These are phyloP conservation scores for Rhizophagus sp. DNA, from an alignment of 192 early-diverging fungal genomes.

Conservation along the genomic window DNA sequence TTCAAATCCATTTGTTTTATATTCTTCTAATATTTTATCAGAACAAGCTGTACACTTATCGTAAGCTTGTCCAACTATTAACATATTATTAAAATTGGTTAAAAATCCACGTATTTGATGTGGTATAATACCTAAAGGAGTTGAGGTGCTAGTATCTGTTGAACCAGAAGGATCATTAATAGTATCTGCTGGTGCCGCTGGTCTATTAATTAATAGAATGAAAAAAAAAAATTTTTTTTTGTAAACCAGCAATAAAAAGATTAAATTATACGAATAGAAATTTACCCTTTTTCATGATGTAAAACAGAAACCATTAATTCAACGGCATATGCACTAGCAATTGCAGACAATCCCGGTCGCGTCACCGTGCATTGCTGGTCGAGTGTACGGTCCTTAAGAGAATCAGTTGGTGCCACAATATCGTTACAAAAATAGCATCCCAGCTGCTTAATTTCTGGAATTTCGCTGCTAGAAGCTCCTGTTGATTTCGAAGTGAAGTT, in stretches of 20 bases:
- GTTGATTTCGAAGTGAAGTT: conserved; percentile 12
- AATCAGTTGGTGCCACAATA: conserved; percentile 94
- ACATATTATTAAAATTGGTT: conserved; percentile 78
- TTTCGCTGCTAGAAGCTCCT: conserved; percentile 1
- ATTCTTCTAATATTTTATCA: conserved; percentile 58
- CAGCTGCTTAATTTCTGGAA: conserved; percentile 43
- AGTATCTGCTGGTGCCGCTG: conserved; percentile 55
- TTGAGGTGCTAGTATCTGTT: neutral
- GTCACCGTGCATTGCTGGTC: conserved; percentile 99
- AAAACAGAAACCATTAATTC: conserved; percentile 88
- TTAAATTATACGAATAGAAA: conserved; percentile 6
- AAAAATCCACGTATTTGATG: conserved; percentile 97
- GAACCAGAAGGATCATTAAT: conserved; percentile 8
- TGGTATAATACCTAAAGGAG: conserved; percentile 73
- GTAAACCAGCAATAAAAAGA: neutral
- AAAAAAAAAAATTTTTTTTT: conserved; percentile 2
- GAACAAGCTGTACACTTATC: conserved; percentile 94
- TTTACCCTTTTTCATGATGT: conserved; percentile 78
- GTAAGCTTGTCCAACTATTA: conserved; percentile 83
- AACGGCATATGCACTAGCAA: conserved; percentile 84
- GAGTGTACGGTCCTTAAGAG: conserved; percentile 87
- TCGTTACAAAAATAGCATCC: conserved; percentile 99
- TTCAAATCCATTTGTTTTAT: conserved; percentile 63
- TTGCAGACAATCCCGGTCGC: conserved; percentile 88
- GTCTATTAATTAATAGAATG: conserved; percentile 35